A percentile compares a stretch with the other conserved stretches of the same genome.
Conservation (phyloP, 352 stramenopile genomes). For the Phytophthora palmivora region DNA sequence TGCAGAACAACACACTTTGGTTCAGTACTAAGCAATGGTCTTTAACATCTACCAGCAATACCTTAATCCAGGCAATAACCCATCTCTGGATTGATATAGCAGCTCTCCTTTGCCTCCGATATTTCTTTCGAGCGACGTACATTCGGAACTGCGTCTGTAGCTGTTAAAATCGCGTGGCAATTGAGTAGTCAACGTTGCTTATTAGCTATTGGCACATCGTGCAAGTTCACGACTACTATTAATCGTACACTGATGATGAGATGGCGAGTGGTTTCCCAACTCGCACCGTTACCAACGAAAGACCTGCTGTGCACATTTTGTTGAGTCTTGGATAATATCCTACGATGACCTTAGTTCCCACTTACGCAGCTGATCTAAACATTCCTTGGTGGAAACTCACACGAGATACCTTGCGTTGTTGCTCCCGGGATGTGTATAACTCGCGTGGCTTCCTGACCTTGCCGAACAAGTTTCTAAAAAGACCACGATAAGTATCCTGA, state of each 20-base stretch:
- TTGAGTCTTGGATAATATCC: neutral
- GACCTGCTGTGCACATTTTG: conserved; percentile 40
- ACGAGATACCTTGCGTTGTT: conserved; percentile 77
- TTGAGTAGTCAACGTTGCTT: neutral
- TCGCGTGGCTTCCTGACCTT: conserved; percentile 81
- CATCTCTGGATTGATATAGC: conserved; percentile 63
- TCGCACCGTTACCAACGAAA: conserved; percentile 58
- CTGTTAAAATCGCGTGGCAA: conserved; percentile 48
- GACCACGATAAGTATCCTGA: neutral
- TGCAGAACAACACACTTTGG: conserved; percentile 11
- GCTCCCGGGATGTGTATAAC: conserved; percentile 73
- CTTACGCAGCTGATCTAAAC: conserved; percentile 68
- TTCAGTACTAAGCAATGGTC: neutral
- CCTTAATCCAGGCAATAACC: conserved; percentile 59
- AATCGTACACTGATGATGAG: conserved; percentile 70
- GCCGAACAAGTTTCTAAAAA: conserved; percentile 68
- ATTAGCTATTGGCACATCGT: conserved; percentile 3
- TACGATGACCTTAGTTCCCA: neutral
- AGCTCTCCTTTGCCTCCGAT: conserved; percentile 40
- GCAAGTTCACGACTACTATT: neutral
- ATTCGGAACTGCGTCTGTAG: conserved; percentile 79
- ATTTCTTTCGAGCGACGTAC: conserved; percentile 68
- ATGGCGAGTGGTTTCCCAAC: conserved; percentile 70
- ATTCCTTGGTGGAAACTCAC: conserved; percentile 81
- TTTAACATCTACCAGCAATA: conserved; percentile 10